Conservation (phyloP, 2,329 filamentous ascomycete species). For the Trichophyton simii region DNA sequence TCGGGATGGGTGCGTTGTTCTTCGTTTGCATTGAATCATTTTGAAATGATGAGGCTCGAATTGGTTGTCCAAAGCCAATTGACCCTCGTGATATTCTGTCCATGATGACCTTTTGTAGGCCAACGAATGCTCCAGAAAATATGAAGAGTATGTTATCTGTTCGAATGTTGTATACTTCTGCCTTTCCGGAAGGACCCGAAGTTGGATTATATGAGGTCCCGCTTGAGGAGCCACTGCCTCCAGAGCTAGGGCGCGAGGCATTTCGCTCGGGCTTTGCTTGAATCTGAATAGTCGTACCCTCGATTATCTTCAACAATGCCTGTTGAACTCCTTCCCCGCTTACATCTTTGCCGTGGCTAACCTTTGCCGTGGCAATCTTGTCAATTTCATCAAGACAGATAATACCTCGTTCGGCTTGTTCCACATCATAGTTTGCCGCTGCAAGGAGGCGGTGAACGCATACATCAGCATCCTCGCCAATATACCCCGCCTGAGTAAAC, state of each 20-base stretch:
- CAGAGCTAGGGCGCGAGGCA: slow-evolving; percentile 24
- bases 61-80: slow-evolving; percentile 81
- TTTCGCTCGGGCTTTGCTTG: slow-evolving; percentile 57
- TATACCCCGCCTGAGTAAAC: slow-evolving; percentile 92
- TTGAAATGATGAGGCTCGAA: slow-evolving; percentile 42
- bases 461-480: slow-evolving; percentile 93
- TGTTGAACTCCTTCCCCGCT: slow-evolving; percentile 95
- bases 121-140: slow-evolving; percentile 89
- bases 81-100: slow-evolving; percentile 75
- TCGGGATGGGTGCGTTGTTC: slow-evolving; percentile 34
- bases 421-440: slow-evolving; percentile 78
- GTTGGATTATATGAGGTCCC: slow-evolving; percentile 13
- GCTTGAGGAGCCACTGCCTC: slow-evolving; percentile 27
- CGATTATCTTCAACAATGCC: slow-evolving; percentile 86
- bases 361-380: slow-evolving; percentile 84
- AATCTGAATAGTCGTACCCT: slow-evolving; percentile 85
- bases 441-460: slow-evolving; percentile 85
- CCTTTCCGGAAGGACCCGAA: slow-evolving; percentile 29
- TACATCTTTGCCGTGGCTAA: slow-evolving; percentile 82
- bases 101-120: slow-evolving; percentile 74
- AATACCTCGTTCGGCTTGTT: slow-evolving; percentile 76
- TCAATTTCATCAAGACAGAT: slow-evolving; percentile 95
- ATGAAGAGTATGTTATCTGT: slow-evolving; percentile 97
- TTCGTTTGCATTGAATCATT: slow-evolving; percentile 16
- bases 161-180: slow-evolving; percentile 59